phyloP scores from a whole-genome alignment of 208 protist genomes.

The Acanthamoeba comandoni region DNA sequence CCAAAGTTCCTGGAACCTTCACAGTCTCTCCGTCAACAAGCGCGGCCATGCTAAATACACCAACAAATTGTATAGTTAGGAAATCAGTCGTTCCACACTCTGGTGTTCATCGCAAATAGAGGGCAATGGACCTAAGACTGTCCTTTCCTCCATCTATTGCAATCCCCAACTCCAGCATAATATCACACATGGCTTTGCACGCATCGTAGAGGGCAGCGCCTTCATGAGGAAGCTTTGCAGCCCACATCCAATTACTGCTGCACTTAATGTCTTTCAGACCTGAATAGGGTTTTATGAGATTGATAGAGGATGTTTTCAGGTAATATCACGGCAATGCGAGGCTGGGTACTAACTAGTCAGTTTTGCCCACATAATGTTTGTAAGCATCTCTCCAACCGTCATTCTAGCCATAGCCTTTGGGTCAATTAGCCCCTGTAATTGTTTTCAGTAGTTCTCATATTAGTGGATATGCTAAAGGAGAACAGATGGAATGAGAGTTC shows the following conservation, averaged over 20 bases:
- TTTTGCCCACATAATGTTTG: conserved; percentile 87
- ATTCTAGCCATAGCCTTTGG: conserved; percentile 86
- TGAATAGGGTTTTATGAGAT: neutral
- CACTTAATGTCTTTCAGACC: conserved; percentile 86
- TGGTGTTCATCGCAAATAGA: neutral
- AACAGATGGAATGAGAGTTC: conserved; percentile 17
- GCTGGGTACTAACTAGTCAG: conserved; percentile 65
- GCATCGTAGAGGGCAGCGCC: conserved; percentile 88
- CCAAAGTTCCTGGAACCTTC: conserved; percentile 87
- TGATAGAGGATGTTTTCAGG: too few relatives aligned
- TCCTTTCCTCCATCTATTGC: conserved; percentile 90
- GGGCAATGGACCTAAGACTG: conserved; percentile 77
- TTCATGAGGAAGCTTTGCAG: conserved; percentile 88
- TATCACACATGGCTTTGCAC: conserved; percentile 83
- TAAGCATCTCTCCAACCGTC: conserved; percentile 87
- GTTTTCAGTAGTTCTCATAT: neutral
- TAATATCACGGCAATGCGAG: too few relatives aligned
- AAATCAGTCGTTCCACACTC: neutral
- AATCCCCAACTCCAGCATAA: conserved; percentile 86
- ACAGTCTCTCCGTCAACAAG: conserved; percentile 81
- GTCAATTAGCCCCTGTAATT: neutral
- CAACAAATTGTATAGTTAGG: neutral
- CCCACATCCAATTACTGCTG: conserved; percentile 91
- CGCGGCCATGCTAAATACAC: conserved; percentile 69
- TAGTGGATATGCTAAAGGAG: neutral